Evolutionary conservation across 2,329 filamentous ascomycete species (phyloP).

Genomic region (Nakataea oryzae): DNA sequence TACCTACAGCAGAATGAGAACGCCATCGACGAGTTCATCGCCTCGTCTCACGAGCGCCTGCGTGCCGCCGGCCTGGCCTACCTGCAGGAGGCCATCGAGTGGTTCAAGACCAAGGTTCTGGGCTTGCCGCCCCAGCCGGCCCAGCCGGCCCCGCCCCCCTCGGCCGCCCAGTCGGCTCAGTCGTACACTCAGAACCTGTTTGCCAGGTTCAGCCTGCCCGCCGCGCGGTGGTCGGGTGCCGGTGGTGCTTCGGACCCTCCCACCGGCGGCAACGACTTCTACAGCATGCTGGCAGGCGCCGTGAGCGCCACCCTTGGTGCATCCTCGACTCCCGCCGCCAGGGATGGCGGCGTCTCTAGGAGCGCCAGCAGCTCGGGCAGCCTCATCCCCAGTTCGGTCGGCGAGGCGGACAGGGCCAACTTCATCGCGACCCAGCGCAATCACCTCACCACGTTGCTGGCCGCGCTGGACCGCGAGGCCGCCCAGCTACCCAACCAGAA

Average conservation of each 20-base stretch:
- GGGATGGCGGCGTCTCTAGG: constrained; percentile 14
- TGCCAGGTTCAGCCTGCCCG: constrained; percentile 75
- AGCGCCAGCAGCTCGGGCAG: constrained; percentile 35
- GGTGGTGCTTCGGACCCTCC: constrained; percentile 5
- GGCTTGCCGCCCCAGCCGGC: constrained; percentile 53
- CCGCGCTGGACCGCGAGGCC: constrained; percentile 72
- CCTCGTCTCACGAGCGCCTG: constrained; percentile 66
- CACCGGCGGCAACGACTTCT: constrained; percentile 23
- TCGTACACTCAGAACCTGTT: constrained; percentile 74
- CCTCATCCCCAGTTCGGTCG: constrained; percentile 62
- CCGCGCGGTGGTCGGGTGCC: constrained; percentile 43
- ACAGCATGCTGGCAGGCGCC: constrained; percentile 64
- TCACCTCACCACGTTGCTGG: constrained; percentile 61
- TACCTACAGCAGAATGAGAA: constrained; percentile 80
- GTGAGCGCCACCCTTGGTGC: constrained; percentile 50
- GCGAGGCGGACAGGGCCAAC: constrained; percentile 54
- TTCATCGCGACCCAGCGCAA: constrained; percentile 76
- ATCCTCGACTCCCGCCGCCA: constrained; percentile 17
- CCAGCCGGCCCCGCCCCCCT: constrained; percentile 25
- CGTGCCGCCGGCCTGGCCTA: constrained; percentile 69
- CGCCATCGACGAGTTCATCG: constrained; percentile 86
- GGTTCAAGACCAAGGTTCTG: constrained; percentile 67
- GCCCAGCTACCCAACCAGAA: constrained; percentile 32
- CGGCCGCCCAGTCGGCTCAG: constrained; percentile 27
- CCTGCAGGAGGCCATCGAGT: constrained; percentile 59